These are phyloP conservation scores for Rhodotorula sp. DNA, from an alignment of 1,284 basidiomycete species.

Conservation along the genomic window DNA sequence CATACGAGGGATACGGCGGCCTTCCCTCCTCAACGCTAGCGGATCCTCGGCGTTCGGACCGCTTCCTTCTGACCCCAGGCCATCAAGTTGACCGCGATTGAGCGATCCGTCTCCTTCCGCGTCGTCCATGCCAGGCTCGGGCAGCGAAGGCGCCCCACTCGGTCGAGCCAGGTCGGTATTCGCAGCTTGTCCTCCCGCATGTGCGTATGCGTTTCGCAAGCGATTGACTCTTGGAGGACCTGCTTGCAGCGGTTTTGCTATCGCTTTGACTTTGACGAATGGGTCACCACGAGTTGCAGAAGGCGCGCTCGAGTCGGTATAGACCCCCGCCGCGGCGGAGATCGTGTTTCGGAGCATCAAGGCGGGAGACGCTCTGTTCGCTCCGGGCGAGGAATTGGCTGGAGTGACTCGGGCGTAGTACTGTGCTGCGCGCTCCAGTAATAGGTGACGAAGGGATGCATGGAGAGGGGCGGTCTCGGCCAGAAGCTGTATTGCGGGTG, in stretches of 20 bases:
- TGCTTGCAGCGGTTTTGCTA: not conserved
- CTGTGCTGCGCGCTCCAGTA: slow-evolving; percentile 5
- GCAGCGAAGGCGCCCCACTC: not conserved
- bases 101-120: not conserved
- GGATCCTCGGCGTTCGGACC: not conserved
- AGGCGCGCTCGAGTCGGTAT: slow-evolving; percentile 9
- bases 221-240: slow-evolving; percentile 2
- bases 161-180: no score
- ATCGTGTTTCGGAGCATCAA: slow-evolving; percentile 37
- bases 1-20: slow-evolving; percentile 1
- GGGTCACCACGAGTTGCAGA: not conserved
- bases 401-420: slow-evolving; percentile 5
- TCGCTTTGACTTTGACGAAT: rapidly evolving
- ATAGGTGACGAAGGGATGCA: slow-evolving; percentile 1
- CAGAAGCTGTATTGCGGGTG: not conserved
- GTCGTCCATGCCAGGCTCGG: slow-evolving; percentile 13
- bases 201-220: slow-evolving; percentile 14
- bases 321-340: slow-evolving; percentile 14
- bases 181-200: not conserved
- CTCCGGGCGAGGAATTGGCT: not conserved
- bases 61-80: not conserved
- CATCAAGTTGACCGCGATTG: no score
- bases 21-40: not conserved
- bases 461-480: not conserved
- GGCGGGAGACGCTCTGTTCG: slow-evolving; percentile 1